Evolutionary conservation across 306 rosid genomes (phyloP).

Genomic region (Cucurbita maxima): DNA sequence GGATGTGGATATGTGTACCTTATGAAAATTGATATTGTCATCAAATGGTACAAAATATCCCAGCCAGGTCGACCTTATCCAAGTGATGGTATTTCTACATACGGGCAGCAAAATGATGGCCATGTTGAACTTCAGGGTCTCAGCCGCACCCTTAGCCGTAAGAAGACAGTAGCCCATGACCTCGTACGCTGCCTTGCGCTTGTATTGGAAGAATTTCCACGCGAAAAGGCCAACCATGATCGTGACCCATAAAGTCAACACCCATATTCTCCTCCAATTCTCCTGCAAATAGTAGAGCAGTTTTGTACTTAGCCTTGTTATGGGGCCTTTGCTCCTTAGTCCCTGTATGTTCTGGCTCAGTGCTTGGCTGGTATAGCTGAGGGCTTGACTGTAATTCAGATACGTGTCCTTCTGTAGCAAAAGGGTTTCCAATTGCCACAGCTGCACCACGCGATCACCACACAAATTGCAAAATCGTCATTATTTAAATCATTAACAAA

Average conservation of each 20-base stretch:
- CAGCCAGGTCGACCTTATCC: slow-evolving; percentile 76
- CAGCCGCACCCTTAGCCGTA: slow-evolving; percentile 85
- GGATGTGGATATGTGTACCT: slow-evolving; percentile 34
- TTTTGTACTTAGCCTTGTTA: slow-evolving; percentile 54
- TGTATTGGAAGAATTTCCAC: slow-evolving; percentile 81
- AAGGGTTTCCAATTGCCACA: slow-evolving; percentile 97
- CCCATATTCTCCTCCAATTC: slow-evolving; percentile 88
- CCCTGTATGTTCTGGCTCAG: slow-evolving; percentile 96
- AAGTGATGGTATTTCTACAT: slow-evolving; percentile 85
- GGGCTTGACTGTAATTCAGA: slow-evolving; percentile 90
- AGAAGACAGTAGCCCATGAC: slow-evolving; percentile 84
- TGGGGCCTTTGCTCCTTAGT: slow-evolving; percentile 51
- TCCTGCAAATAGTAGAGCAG: slow-evolving; percentile 71
- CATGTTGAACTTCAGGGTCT: slow-evolving; percentile 95
- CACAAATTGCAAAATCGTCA: slow-evolving; percentile 18
- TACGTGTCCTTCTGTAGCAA: slow-evolving; percentile 90
- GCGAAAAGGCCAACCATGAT: slow-evolving; percentile 68
- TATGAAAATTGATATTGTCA: slow-evolving; percentile 96
- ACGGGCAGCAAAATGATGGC: slow-evolving; percentile 82
- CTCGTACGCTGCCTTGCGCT: slow-evolving; percentile 33
- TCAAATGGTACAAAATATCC: slow-evolving; percentile 62
- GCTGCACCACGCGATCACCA: slow-evolving; percentile 24
- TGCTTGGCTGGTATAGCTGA: slow-evolving; percentile 97
- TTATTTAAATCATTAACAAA: slow-evolving; percentile 2
- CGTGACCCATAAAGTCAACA: slow-evolving; percentile 50